Evolutionary conservation across 2,329 filamentous ascomycete genomes (phyloP).

Genomic region (Aspergillus sclerotialis): DNA sequence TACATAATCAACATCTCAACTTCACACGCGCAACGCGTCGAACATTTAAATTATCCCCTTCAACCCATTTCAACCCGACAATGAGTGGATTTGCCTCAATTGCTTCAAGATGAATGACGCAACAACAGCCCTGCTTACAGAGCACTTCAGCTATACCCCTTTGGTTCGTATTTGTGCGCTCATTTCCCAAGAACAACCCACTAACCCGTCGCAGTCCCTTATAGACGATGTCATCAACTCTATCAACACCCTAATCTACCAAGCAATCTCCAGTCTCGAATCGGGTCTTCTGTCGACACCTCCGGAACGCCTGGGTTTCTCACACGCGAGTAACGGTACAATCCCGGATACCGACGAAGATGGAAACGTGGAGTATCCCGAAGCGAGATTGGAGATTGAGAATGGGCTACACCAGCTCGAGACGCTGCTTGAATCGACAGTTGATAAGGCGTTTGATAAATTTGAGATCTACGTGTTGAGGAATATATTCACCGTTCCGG

Average conservation of each 20-base stretch:
- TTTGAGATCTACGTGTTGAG: conserved; percentile 85
- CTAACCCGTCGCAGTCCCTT: conserved; percentile 58
- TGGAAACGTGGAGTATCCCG: conserved; percentile 39
- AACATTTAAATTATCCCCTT: too few relatives aligned
- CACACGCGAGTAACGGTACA: conserved; percentile 39
- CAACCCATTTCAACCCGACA: too few relatives aligned
- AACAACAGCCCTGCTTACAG: conserved; percentile 65
- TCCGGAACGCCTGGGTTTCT: conserved; percentile 75
- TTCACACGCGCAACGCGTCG: too few relatives aligned
- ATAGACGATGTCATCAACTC: conserved; percentile 98
- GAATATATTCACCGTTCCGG: conserved; percentile 70
- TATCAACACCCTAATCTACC: conserved; percentile 87
- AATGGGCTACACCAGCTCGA: conserved; percentile 80
- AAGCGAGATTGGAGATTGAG: conserved; percentile 68
- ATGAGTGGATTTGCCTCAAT: conserved; percentile 4
- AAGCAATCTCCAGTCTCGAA: conserved; percentile 82
- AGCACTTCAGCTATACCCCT: conserved; percentile 92
- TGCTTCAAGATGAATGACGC: conserved; percentile 35
- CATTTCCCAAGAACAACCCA: neutral
- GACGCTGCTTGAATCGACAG: conserved; percentile 70
- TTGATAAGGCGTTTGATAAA: conserved; percentile 79
- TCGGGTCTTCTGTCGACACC: conserved; percentile 68
- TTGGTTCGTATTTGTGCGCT: conserved; percentile 53
- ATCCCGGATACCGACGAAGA: conserved; percentile 43
- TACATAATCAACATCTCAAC: too few relatives aligned